phyloP scores from a whole-genome alignment of 2,329 filamentous ascomycete species.

The Volutella citrinella region DNA sequence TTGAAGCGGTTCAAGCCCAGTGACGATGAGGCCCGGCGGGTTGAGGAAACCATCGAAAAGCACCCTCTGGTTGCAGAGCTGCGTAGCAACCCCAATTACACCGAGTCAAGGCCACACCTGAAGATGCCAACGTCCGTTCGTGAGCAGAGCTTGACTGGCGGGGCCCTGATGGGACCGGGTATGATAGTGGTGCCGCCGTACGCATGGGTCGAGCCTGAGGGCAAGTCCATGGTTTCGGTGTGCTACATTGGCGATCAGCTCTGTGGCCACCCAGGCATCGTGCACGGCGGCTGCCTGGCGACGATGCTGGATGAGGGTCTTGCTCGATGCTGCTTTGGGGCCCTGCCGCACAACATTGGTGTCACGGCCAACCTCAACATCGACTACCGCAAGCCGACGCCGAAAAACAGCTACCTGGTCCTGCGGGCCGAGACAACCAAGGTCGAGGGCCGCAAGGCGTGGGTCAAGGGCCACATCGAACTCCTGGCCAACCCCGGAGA shows the following conservation, averaged over 20 bases:
- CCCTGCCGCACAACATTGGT: slow-evolving; percentile 79
- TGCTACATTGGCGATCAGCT: slow-evolving; percentile 75
- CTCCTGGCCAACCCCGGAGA: slow-evolving; percentile 63
- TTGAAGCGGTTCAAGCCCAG: slow-evolving; percentile 60
- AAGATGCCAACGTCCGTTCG: slow-evolving; percentile 74
- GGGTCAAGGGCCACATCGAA: slow-evolving; percentile 86
- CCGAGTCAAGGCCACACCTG: slow-evolving; percentile 79
- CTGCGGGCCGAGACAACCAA: slow-evolving; percentile 76
- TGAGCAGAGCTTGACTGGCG: slow-evolving; percentile 75
- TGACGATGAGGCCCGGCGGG: slow-evolving; percentile 52
- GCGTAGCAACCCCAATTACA: slow-evolving; percentile 62
- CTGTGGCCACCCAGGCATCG: slow-evolving; percentile 85
- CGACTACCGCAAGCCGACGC: slow-evolving; percentile 79
- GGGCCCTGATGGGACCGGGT: slow-evolving; percentile 70
- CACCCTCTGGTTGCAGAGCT: slow-evolving; percentile 73
- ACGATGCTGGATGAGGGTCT: slow-evolving; percentile 90
- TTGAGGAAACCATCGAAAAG: slow-evolving; percentile 71
- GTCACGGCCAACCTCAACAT: slow-evolving; percentile 83
- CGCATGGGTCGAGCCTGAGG: slow-evolving; percentile 68
- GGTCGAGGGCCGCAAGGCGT: slow-evolving; percentile 90
- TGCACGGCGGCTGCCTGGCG: slow-evolving; percentile 89
- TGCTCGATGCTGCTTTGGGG: slow-evolving; percentile 82
- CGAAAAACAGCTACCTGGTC: slow-evolving; percentile 72
- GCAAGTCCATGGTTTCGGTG: slow-evolving; percentile 68
- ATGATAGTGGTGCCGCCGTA: slow-evolving; percentile 80